Base-by-base conservation (phyloP, 306 rosid species). In the Acmispon strigosus region DNA sequence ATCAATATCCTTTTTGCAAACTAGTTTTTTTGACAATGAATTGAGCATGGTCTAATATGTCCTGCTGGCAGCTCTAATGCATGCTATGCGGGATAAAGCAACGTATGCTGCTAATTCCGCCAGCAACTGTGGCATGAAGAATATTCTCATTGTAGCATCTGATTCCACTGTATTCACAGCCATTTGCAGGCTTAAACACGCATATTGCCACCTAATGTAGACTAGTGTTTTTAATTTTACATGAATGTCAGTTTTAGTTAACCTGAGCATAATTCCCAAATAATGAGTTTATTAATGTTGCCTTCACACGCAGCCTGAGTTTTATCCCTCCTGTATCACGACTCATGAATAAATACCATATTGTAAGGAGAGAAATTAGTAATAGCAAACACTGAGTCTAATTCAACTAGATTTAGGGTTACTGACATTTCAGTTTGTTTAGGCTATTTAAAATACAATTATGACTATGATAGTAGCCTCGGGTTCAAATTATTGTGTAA, bases 11-110 rank as follows among this genome's bases (percentile, higher is more conserved):
- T 69, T 43, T 67, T 19, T 6, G 36, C 73, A 56, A 65, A 66
- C 62, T 73, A 71, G 62, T 72, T 76, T 72, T 37, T 4, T 53
- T 49, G 60, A 74, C 34, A 44, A 55, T 53, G 41, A 34, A 49
- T 59, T 34, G 59, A 72, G 20, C 29, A 24, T 55, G 45, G 54
- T 54, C 47, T 59, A 14, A 41, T 45, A 36, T 51, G 64, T 56
- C 37, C 4, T 48, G 47, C 64, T 64, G 67, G 44, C 16, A 24
- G 52, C 74, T 70, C 51, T 63, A 32, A 18, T 81, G 22, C 56
- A 42, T 36, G 36, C 66, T 44, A 50, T 41, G 54, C 48, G 42
- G 47, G 41, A 69, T 53, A 59, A 17, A 47, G 69, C 47, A 39
- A 24, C 12, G 37, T 47, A 16, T 45, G 65, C 52, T 62, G 43